A percentile compares a stretch with the other conserved stretches of the same genome.
Conservation (phyloP, 805 yeast species). For the Wickerhamomyces strasburgensis region DNA sequence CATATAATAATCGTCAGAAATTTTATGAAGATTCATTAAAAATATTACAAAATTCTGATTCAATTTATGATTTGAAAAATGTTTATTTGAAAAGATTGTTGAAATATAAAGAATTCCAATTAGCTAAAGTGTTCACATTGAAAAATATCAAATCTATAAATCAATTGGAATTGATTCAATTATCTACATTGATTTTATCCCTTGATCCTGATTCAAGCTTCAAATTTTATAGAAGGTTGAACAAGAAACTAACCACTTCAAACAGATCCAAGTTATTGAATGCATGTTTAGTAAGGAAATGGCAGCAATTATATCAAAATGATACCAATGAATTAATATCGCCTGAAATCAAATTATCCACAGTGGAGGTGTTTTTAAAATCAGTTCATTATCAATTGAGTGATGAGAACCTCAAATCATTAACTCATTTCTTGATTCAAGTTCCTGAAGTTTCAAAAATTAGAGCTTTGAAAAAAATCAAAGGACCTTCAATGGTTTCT, state of each 20-base stretch:
- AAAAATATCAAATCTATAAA: neutral
- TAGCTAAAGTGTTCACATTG: constrained; percentile 4
- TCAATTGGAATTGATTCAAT: constrained; percentile 1
- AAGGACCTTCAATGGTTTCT: neutral
- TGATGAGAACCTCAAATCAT: constrained; percentile 4
- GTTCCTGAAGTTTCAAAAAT: constrained; percentile 4
- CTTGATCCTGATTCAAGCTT: constrained; percentile 1
- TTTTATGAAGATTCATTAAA: constrained; percentile 8
- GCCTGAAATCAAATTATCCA: constrained; percentile 6
- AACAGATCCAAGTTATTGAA: constrained; percentile 8
- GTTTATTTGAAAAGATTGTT: constrained; percentile 9
- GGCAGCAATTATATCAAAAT: neutral
- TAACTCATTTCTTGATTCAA: neutral
- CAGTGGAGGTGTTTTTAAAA: constrained; percentile 7
- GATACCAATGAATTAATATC: constrained; percentile 1
- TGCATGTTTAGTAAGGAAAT: neutral
- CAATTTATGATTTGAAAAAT: constrained; percentile 8
- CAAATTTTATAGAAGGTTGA: neutral
- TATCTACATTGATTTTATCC: constrained; percentile 4
- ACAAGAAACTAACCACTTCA: constrained; percentile 3
- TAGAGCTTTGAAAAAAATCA: neutral
- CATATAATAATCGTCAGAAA: constrained; percentile 2
- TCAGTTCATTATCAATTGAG: constrained; percentile 6
- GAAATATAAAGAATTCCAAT: constrained; percentile 4
- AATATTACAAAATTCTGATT: neutral